Conservation (phyloP, 257 asterid species). For the Solanum corneliomulleri region DNA sequence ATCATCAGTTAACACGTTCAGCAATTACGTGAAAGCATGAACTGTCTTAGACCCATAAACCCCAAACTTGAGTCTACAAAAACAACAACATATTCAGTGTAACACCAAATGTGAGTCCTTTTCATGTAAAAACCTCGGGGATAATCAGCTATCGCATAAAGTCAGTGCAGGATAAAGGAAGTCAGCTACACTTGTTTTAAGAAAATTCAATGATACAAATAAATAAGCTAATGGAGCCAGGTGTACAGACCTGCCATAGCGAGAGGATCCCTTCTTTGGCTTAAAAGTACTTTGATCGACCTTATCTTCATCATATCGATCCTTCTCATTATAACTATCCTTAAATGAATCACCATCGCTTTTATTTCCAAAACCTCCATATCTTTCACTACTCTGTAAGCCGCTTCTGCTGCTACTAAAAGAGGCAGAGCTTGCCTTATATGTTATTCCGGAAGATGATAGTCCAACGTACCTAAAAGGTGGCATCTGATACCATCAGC, state of each 20-base stretch:
- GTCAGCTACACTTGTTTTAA: neutral
- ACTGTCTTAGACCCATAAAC: neutral
- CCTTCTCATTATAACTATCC: slow-evolving; percentile 39
- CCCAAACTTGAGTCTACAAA: neutral
- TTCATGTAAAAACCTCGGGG: neutral
- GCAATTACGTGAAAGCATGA: neutral
- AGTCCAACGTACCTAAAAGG: slow-evolving; percentile 69
- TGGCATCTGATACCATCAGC: neutral
- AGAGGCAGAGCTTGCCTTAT: slow-evolving; percentile 62
- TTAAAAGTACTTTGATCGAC: slow-evolving; percentile 25
- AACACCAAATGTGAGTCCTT: neutral
- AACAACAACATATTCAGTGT: neutral
- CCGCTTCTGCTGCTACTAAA: slow-evolving; percentile 43
- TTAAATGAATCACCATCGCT: slow-evolving; percentile 39
- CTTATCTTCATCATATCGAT: slow-evolving; percentile 53
- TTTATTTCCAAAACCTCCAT: slow-evolving; percentile 72
- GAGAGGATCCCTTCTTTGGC: slow-evolving; percentile 52
- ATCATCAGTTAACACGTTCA: neutral
- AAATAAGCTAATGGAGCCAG: neutral
- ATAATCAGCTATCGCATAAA: neutral
- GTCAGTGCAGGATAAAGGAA: neutral
- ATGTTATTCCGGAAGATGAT: slow-evolving; percentile 79
- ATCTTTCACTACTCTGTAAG: slow-evolving; percentile 29
- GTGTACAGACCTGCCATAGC: slow-evolving; percentile 45
- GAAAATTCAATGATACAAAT: neutral